Evolutionary conservation across 257 asterid species (phyloP).

Genomic region (Solanum pimpinellifolium): DNA sequence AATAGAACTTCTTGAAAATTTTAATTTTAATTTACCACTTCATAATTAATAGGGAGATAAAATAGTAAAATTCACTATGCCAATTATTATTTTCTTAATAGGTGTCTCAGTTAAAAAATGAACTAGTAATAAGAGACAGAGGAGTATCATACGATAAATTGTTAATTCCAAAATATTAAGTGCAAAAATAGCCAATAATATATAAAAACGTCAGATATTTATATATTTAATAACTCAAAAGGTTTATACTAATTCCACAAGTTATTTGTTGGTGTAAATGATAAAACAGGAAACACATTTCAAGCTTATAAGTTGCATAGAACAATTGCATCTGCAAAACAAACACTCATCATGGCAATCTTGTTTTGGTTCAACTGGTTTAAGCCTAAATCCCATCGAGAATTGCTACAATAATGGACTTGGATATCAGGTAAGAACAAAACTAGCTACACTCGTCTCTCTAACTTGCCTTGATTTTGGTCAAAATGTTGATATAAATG

Average conservation of each 20-base stretch:
- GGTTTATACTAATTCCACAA: background rate
- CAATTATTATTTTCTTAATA: no score
- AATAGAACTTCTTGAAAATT: no score
- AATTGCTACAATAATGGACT: constrained; percentile 53
- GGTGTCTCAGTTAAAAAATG: no score
- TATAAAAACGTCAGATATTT: background rate
- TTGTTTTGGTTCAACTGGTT: constrained; percentile 41
- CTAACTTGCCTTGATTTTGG: background rate
- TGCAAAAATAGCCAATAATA: background rate
- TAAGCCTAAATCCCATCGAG: constrained; percentile 35
- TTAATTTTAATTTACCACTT: no score
- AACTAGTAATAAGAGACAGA: no score
- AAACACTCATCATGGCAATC: constrained; percentile 52
- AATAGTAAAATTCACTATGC: no score
- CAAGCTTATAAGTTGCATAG: constrained; percentile 62
- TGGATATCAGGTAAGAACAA: constrained; percentile 38
- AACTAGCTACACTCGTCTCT: background rate
- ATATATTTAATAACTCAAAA: background rate
- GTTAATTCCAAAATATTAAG: background rate
- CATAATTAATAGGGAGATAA: no score
- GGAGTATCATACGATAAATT: background rate
- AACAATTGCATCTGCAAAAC: constrained; percentile 47
- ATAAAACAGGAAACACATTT: constrained; percentile 52
- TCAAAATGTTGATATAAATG: background rate
- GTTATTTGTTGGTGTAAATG: background rate